Conservation (phyloP, 2,329 filamentous ascomycete genomes). For the Pezicula rhizophila region DNA sequence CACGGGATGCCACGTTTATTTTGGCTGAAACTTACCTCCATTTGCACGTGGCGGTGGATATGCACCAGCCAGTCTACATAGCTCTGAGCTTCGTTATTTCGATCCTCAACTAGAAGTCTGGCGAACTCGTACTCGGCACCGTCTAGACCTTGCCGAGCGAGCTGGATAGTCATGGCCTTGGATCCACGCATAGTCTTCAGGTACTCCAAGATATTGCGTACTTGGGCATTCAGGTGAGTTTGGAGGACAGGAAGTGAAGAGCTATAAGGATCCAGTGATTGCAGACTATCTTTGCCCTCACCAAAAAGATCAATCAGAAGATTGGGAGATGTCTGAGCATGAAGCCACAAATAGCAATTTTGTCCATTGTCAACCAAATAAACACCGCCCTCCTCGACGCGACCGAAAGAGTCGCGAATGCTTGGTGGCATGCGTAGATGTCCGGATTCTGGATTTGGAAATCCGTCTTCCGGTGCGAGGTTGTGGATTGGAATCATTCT, state of each 20-base stretch:
- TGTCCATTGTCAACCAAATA: slow-evolving; percentile 97
- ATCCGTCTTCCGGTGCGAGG: slow-evolving; percentile 80
- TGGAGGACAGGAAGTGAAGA: slow-evolving; percentile 77
- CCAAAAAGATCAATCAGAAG: slow-evolving; percentile 88
- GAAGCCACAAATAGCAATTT: slow-evolving; percentile 84
- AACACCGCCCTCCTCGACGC: slow-evolving; percentile 85
- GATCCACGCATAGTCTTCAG: slow-evolving; percentile 73
- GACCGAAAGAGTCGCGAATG: slow-evolving; percentile 76
- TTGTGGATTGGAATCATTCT: slow-evolving; percentile 90
- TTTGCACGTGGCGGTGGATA: slow-evolving; percentile 84
- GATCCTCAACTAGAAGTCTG: slow-evolving; percentile 80
- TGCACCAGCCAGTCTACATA: slow-evolving; percentile 99
- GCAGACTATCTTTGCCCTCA: slow-evolving; percentile 62
- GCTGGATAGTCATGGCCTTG: slow-evolving; percentile 82
- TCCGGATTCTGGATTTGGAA: slow-evolving; percentile 79
- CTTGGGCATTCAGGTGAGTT: slow-evolving; percentile 90
- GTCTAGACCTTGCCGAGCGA: slow-evolving; percentile 87
- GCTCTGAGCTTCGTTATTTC: slow-evolving; percentile 95
- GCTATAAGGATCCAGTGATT: slow-evolving; percentile 73
- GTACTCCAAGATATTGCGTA: slow-evolving; percentile 88
- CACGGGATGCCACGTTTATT: not conserved
- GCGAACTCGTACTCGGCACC: slow-evolving; percentile 97
- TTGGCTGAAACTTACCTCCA: slow-evolving; percentile 57
- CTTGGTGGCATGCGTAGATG: slow-evolving; percentile 78
- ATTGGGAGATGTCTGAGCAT: slow-evolving; percentile 86